These are phyloP conservation scores for Chaetomidium leptoderma DNA, from an alignment of 495 filamentous ascomycete genomes.

Conservation along the genomic window DNA sequence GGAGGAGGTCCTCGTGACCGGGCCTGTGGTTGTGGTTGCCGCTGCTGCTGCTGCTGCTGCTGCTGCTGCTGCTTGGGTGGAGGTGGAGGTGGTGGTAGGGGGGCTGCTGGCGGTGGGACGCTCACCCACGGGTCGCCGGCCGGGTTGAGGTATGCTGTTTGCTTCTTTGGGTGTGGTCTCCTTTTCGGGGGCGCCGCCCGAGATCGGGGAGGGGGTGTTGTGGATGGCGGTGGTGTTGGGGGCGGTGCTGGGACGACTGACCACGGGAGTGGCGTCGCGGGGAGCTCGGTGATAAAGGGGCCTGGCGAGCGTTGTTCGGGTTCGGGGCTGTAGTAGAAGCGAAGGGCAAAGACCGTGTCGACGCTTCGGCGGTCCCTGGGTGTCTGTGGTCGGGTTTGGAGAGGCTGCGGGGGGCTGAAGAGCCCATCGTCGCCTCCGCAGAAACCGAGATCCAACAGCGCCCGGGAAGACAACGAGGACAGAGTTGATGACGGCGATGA, in stretches of 20 bases:
- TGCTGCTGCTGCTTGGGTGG: neutral
- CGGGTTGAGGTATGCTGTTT: constrained; percentile 17
- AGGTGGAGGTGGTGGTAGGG: constrained; percentile 12
- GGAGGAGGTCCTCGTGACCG: too few relatives aligned
- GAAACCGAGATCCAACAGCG: neutral
- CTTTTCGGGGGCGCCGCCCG: neutral
- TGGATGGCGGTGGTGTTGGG: neutral
- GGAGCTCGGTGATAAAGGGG: constrained; percentile 11
- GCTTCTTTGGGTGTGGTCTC: neutral
- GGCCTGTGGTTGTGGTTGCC: neutral
- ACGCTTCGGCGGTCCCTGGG: constrained; percentile 12
- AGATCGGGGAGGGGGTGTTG: too few relatives aligned
- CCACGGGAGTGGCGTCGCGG: neutral
- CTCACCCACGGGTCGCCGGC: constrained; percentile 21
- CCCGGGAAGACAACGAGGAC: constrained; percentile 10
- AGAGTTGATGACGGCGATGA: neutral
- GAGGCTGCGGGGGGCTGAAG: neutral
- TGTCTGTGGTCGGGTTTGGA: neutral
- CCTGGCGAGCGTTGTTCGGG: neutral
- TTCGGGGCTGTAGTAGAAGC: constrained; percentile 11
- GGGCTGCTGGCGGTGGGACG: constrained; percentile 15
- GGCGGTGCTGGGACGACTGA: neutral
- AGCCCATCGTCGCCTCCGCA: neutral
- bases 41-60: neutral
- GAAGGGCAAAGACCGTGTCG: constrained; percentile 18